Evolutionary conservation across 495 filamentous ascomycete genomes (phyloP), one percentile per base, ranked within the genome.

Genomic region (Neurospora terricola): DNA sequence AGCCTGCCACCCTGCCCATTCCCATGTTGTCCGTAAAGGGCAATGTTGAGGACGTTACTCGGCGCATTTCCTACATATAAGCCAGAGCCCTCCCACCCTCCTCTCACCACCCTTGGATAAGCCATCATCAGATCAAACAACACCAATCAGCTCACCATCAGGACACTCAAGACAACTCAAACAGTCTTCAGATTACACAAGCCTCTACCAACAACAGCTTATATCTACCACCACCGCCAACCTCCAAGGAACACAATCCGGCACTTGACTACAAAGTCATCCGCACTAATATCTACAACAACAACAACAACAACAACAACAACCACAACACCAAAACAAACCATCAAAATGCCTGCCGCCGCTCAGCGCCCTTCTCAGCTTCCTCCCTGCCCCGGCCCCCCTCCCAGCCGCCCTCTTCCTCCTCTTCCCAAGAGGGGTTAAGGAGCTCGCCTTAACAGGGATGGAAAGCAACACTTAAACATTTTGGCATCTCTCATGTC

Each of bases 341-440:
- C 73, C 77, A 78, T 77, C 84, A 88, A 80, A 76, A 90, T 91
- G 90, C 89, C 90, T 86, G 86, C 85, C 70, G 77, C 80, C 70
- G 76, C 83, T 23, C 87, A 92, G 83, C 88, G 89, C 78, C 87
- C 90, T 70, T 88, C 89, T 77, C 86, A 89, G 75, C 90, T 94
- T 75, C 92, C 92, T 86, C 92, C 92, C 76, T 94, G 91, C 88
- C 92, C 92, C 5, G 92, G 92, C 78, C 92, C 92, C 75, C 92
- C 92, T 79, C 92, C 92, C 43, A 92, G 90, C 83, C 88, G 92
- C 73, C 92, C 92, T 83, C 90, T 95, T 23, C 92, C 92, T 80
- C 92, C 92, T 80, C 87, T 93, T 43, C 92, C 92, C 78, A 92
- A 92, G 85, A 88, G 91, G 81, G 86, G 80, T 76, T 84, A 84